Evolutionary conservation across 768 basidiomycete genomes (phyloP), one percentile per base, ranked within the genome.

Genomic region (Trichaptum fuscoviolaceum): DNA sequence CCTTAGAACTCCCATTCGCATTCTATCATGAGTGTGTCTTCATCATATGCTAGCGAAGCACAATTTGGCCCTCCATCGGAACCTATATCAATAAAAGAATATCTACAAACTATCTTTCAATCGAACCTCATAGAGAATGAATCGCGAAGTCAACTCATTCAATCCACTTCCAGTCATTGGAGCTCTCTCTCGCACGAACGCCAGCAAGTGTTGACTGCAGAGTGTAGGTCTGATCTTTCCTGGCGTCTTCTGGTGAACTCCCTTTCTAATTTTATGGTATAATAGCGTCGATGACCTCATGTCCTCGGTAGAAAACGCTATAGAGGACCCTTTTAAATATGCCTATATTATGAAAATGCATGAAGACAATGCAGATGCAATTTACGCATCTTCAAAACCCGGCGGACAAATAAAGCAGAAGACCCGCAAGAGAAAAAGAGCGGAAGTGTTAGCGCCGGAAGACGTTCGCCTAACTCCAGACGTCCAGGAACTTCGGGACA

Each of bases 51-150:
- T 18, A 61, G 30, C 34, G 85, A 87, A 68, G 85, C 83, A 35
- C 79, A 83, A 65, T 87, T 89, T 74, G 89, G 89, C 0, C 89
- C 88, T 58, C 78, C 87, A 24, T 90, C 89, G 57, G 82, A 87
- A 35, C 76, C 71, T 26, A 79, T 90, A 35, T 73, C 84, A 59
- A 68, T 90, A 59, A 72, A 71, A 27, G 74, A 74, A 0, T 88
- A 88, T 70, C 67, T 84, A 17, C 74, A 78, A 15, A n/a, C 64
- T 8, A 68, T 71, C 10, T 30, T 35, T 7, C 60, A 72, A 17
- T 25, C 69, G 30, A 57, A 68, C 35, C 35, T 35, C 23, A 61
- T 61, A 61, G 23, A 34, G 26, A 25, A 9, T 71, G 70, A 65
- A 42, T 52, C 1, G n/a, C 58, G 27, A 34, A 68, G 36, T 36